A percentile compares a stretch with the other conserved stretches of the same genome.
Evolutionary conservation across 192 early-diverging fungal species (phyloP).

Genomic region (Coemansia biformis): DNA sequence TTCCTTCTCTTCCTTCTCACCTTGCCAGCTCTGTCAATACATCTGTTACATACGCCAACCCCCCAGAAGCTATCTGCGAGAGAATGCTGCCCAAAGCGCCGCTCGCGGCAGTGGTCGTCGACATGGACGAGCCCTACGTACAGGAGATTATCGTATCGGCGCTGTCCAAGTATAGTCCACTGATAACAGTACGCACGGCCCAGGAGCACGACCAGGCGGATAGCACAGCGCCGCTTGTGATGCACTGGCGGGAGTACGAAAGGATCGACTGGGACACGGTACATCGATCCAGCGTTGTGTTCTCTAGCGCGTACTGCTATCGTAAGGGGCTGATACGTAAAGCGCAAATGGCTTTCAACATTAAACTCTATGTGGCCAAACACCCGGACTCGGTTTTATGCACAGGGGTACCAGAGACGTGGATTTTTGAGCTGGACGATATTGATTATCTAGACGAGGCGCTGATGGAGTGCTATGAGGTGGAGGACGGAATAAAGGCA

Average conservation of each 20-base stretch:
- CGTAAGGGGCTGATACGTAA: slow-evolving; percentile 67
- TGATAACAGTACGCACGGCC: slow-evolving; percentile 4
- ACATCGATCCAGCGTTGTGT: slow-evolving; percentile 26
- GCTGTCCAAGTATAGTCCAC: slow-evolving; percentile 20
- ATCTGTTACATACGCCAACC: neutral
- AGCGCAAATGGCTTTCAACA: slow-evolving; percentile 59
- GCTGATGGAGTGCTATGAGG: slow-evolving; percentile 62
- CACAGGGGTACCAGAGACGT: slow-evolving; percentile 56
- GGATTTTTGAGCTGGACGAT: slow-evolving; percentile 60
- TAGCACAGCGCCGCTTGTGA: slow-evolving; percentile 5
- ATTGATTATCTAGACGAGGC: slow-evolving; percentile 64
- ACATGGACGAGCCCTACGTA: slow-evolving; percentile 52
- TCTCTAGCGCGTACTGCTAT: slow-evolving; percentile 58
- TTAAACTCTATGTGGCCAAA: slow-evolving; percentile 55
- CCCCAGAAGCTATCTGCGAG: slow-evolving; percentile 2
- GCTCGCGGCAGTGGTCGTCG: slow-evolving; percentile 31
- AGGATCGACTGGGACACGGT: slow-evolving; percentile 56
- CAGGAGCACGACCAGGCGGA: neutral
- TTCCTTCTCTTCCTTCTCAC: too few species aligned
- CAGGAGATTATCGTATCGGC: slow-evolving; percentile 26
- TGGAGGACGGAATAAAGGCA: slow-evolving; percentile 51
- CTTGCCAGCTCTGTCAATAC: slow-evolving; percentile 5
- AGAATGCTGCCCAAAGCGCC: too few species aligned
- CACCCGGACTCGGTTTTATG: slow-evolving; percentile 53
- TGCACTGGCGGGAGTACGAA: slow-evolving; percentile 66